Percentiles rank a stretch among this genome's conserved stretches.
Evolutionary conservation across 306 rosid genomes (phyloP).

Genomic region (Abrus precatorius): DNA sequence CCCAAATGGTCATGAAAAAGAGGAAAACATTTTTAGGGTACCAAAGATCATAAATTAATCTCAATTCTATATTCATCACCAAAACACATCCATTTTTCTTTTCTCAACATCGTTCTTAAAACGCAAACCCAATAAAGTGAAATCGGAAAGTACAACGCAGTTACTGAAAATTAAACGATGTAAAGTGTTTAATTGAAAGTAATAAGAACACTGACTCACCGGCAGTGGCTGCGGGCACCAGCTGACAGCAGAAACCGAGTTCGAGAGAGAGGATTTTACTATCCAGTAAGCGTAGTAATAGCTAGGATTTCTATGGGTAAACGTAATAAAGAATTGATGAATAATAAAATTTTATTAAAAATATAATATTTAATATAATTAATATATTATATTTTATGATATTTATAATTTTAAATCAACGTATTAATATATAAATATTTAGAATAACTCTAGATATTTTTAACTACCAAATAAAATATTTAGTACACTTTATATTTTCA

Average conservation of each 20-base stretch:
- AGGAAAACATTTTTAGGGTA: neutral
- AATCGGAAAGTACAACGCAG: neutral
- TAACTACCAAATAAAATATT: no score
- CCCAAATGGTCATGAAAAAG: constrained; percentile 16
- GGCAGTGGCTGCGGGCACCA: neutral
- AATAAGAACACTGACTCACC: neutral
- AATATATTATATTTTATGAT: no score
- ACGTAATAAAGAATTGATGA: no score
- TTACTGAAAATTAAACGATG: neutral
- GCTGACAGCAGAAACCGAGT: neutral
- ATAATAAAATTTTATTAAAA: no score
- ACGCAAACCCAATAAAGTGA: neutral
- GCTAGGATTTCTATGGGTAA: no score
- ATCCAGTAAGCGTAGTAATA: no score
- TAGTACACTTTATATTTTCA: no score
- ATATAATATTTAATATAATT: no score
- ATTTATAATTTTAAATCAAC: no score
- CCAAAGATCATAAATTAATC: neutral
- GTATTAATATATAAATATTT: no score
- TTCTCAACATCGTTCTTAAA: neutral
- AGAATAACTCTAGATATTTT: no score
- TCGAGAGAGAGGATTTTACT: neutral
- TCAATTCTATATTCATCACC: neutral
- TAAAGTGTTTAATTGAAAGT: neutral
- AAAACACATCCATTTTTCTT: neutral